Evolutionary conservation across 2,329 filamentous ascomycete species (phyloP).

Genomic region (Stagonosporopsis cucurbitacearum): DNA sequence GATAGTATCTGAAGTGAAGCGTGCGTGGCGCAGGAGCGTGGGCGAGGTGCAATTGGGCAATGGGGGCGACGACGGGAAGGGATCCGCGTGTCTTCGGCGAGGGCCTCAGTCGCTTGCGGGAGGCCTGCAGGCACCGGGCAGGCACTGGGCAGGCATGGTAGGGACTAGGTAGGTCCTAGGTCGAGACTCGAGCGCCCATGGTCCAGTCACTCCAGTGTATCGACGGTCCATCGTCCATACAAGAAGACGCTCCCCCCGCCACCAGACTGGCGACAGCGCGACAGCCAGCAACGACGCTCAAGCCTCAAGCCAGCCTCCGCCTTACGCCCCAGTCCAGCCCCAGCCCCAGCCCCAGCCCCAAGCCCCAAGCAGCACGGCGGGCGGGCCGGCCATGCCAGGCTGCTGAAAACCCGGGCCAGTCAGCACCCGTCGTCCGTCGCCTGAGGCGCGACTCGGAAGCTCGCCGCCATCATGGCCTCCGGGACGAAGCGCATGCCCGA

Average conservation of each 20-base stretch:
- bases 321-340: too few species aligned
- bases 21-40: conserved; percentile 11
- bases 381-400: not conserved
- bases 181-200: too few species aligned
- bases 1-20: conserved; percentile 2
- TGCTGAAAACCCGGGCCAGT: conserved; percentile 15
- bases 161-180: too few species aligned
- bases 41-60: too few species aligned
- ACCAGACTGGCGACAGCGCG: not conserved
- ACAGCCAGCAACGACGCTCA: too few species aligned
- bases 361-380: not conserved
- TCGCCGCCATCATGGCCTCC: conserved; percentile 28
- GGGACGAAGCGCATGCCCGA: conserved; percentile 27
- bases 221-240: too few species aligned
- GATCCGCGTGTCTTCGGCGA: conserved; percentile 17
- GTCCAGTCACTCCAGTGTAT: too few species aligned
- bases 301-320: too few species aligned
- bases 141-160: not conserved
- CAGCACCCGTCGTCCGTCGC: conserved; percentile 24
- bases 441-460: conserved; percentile 19
- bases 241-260: too few species aligned
- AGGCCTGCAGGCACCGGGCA: too few species aligned
- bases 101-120: not conserved
- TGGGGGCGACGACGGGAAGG: conserved; percentile 11
- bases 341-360: too few species aligned